phyloP scores from a whole-genome alignment of 805 yeast species.

The Candida maesae region DNA sequence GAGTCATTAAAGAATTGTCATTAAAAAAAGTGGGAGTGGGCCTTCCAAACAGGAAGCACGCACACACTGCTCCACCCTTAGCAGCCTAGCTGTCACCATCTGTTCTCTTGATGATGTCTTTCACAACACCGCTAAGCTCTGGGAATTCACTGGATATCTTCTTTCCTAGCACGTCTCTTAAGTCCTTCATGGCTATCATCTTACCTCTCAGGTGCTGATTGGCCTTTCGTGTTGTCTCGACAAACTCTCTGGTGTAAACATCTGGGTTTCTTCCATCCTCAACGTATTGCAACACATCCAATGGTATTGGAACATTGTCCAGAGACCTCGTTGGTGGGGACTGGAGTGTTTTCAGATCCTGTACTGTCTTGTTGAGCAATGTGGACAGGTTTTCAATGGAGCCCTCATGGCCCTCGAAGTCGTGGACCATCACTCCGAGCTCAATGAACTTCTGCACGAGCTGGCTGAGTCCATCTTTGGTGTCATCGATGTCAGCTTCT shows the following conservation, averaged over 20 bases:
- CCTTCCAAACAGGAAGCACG: too few species aligned
- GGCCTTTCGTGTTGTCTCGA: slow-evolving; percentile 86
- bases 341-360: slow-evolving; percentile 33
- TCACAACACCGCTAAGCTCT: slow-evolving; percentile 56
- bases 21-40: too few species aligned
- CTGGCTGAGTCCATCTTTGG: slow-evolving; percentile 38
- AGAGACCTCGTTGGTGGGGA: slow-evolving; percentile 32
- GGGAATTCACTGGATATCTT: slow-evolving; percentile 79
- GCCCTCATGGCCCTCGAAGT: slow-evolving; percentile 84
- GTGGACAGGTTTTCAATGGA: slow-evolving; percentile 54
- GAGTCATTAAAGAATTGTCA: too few species aligned
- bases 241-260: slow-evolving; percentile 93
- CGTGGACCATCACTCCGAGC: slow-evolving; percentile 88
- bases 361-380: slow-evolving; percentile 38
- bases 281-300: slow-evolving; percentile 85
- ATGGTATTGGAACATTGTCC: slow-evolving; percentile 52
- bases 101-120: slow-evolving; percentile 49
- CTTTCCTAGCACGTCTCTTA: slow-evolving; percentile 63
- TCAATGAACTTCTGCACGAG: slow-evolving; percentile 81
- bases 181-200: slow-evolving; percentile 59
- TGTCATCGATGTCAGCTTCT: slow-evolving; percentile 27
- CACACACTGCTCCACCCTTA: too few species aligned
- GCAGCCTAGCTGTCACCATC: slow-evolving; percentile 11
- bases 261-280: slow-evolving; percentile 98
- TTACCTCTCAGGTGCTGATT: slow-evolving; percentile 88